Conservation (phyloP, 257 asterid genomes). For the Phtheirospermum japonicum region DNA sequence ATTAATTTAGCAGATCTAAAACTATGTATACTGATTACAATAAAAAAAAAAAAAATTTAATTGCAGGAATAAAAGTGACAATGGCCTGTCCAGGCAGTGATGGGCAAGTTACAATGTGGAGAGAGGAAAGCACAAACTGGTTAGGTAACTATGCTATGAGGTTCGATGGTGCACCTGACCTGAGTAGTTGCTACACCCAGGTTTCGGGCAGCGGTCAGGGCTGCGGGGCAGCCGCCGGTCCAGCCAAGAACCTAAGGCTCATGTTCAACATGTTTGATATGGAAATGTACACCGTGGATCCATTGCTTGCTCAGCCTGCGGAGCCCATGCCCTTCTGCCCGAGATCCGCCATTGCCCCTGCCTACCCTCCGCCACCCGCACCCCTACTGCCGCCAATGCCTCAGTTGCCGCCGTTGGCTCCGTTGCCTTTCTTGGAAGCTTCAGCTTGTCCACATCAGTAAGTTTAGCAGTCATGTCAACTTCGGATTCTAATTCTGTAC, state of each 20-base stretch:
- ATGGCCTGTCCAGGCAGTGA: slow-evolving; percentile 75
- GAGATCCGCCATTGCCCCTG: slow-evolving; percentile 33
- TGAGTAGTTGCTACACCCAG: slow-evolving; percentile 63
- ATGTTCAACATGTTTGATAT: slow-evolving; percentile 61
- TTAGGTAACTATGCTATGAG: slow-evolving; percentile 64
- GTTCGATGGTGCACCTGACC: slow-evolving; percentile 65
- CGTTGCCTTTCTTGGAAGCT: slow-evolving; percentile 51
- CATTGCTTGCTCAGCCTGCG: slow-evolving; percentile 76
- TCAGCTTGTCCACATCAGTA: slow-evolving; percentile 84
- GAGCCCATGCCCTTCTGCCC: slow-evolving; percentile 69
- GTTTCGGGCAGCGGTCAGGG: slow-evolving; percentile 51
- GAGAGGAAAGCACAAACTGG: slow-evolving; percentile 79
- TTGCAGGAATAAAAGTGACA: slow-evolving; percentile 66
- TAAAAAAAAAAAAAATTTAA: too few species aligned
- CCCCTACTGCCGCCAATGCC: slow-evolving; percentile 33
- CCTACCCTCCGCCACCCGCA: slow-evolving; percentile 31
- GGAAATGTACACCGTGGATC: slow-evolving; percentile 69
- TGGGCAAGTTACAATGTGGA: slow-evolving; percentile 51
- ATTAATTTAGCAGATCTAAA: too few species aligned
- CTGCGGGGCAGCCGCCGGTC: slow-evolving; percentile 69
- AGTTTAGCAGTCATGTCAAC: too few species aligned
- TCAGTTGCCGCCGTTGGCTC: slow-evolving; percentile 42
- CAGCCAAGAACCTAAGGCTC: slow-evolving; percentile 41
- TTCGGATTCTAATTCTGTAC: too few species aligned
- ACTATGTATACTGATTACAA: too few species aligned